Evolutionary conservation across 176 grass and related monocot species (phyloP).

Genomic region (Zea mays): Zm-B73-REFERENCE-NAM-5.0 NC_050096.1:229770501-229771000

Average conservation of each 20-base stretch:
- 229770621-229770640: not conserved
- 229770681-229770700: constrained; percentile 88
- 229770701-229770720: constrained; percentile 75
- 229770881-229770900: not conserved
- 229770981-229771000: not conserved
- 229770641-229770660: not conserved
- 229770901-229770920: not conserved
- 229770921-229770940: not conserved
- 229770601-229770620: not conserved
- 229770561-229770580: not conserved
- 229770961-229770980: constrained; percentile 27
- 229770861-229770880: constrained; percentile 36
- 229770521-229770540: not conserved
- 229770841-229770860: not conserved
- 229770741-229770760: constrained; percentile 9
- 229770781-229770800: constrained; percentile 36
- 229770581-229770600: not conserved
- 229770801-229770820: constrained; percentile 40
- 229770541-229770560: not conserved
- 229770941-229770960: not conserved
- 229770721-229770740: constrained; percentile 47
- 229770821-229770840: not conserved
- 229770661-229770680: constrained; percentile 76
- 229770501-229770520: not conserved
- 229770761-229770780: constrained; percentile 46